A percentile compares a stretch with the other conserved stretches of the same genome.
phyloP scores from a whole-genome alignment of 2,329 filamentous ascomycete genomes.

The Corinectria fuckeliana region DNA sequence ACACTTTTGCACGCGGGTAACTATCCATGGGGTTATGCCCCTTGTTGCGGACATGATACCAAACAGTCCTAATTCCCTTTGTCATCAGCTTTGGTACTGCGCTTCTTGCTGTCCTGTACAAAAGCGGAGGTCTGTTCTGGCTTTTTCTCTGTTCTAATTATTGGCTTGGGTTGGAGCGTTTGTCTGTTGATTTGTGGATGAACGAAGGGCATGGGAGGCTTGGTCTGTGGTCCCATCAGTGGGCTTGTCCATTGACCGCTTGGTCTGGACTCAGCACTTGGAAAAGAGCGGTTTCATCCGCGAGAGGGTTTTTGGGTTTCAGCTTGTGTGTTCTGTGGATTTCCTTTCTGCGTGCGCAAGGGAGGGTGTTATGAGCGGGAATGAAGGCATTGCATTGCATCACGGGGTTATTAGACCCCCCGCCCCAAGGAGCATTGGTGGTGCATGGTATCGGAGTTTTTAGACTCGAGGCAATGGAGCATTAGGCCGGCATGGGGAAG shows the following conservation, averaged over 20 bases:
- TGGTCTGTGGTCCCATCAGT: slow-evolving; percentile 21
- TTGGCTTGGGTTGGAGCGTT: slow-evolving; percentile 23
- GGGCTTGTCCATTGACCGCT: slow-evolving; percentile 21
- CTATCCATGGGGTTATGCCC: slow-evolving; percentile 18
- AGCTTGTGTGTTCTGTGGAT: slow-evolving; percentile 18
- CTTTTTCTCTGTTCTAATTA: slow-evolving; percentile 27
- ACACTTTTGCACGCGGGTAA: slow-evolving; percentile 26
- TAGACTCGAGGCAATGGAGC: slow-evolving; percentile 29
- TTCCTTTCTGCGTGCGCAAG: slow-evolving; percentile 1
- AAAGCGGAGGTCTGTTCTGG: slow-evolving; percentile 15
- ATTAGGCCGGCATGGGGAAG: slow-evolving; percentile 16
- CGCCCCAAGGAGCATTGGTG: slow-evolving; percentile 22
- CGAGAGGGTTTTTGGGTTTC: slow-evolving; percentile 18
- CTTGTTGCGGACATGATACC: slow-evolving; percentile 29
- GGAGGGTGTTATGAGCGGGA: background rate
- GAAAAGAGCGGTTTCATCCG: slow-evolving; percentile 27
- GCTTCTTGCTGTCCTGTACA: slow-evolving; percentile 14
- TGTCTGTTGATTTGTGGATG: slow-evolving; percentile 14
- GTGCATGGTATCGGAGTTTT: slow-evolving; percentile 25
- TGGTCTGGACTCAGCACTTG: slow-evolving; percentile 24
- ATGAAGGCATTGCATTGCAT: slow-evolving; percentile 15
- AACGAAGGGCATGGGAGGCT: slow-evolving; percentile 30
- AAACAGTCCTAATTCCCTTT: slow-evolving; percentile 19
- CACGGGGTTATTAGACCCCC: slow-evolving; percentile 35
- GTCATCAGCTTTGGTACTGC: slow-evolving; percentile 1